These are phyloP conservation scores for Cystobasidium ongulense DNA, from an alignment of 768 basidiomycete genomes.

Conservation along the genomic window DNA sequence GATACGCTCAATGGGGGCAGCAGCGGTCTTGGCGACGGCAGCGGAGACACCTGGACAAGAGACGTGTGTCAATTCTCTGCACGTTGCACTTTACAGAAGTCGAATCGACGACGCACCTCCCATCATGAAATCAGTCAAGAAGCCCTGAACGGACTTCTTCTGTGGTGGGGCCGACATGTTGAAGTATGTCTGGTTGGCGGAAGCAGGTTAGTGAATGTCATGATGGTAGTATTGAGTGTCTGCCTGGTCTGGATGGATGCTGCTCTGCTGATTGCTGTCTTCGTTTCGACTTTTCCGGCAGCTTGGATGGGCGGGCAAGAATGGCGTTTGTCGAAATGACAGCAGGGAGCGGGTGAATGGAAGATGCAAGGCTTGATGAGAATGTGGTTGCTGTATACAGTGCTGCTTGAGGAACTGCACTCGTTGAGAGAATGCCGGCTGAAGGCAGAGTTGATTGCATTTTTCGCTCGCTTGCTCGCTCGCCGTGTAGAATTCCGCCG, in stretches of 20 bases:
- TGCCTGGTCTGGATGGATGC: background rate
- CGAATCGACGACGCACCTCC: constrained; percentile 12
- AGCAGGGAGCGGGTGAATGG: background rate
- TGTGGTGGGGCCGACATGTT: constrained; percentile 2
- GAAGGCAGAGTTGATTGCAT: background rate
- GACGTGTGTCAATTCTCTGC: constrained; percentile 31
- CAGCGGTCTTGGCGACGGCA: constrained; percentile 96
- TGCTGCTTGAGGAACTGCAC: too few relatives aligned
- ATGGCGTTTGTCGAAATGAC: background rate
- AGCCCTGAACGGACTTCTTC: constrained; percentile 28
- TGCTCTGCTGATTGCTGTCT: background rate
- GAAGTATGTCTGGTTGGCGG: background rate
- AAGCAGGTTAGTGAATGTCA: background rate
- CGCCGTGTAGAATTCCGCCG: too few relatives aligned
- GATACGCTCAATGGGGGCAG: constrained; percentile 99
- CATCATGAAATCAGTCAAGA: constrained; percentile 31
- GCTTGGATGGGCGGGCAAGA: background rate
- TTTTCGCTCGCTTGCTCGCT: background rate
- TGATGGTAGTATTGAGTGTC: background rate
- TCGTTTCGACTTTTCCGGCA: background rate
- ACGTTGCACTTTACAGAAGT: background rate
- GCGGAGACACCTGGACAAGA: constrained; percentile 41
- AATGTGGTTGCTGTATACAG: background rate
- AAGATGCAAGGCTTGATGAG: too few relatives aligned
- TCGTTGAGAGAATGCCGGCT: too few relatives aligned